Evolutionary conservation across 768 basidiomycete genomes (phyloP).

Genomic region (Filobasidium floriforme): DNA sequence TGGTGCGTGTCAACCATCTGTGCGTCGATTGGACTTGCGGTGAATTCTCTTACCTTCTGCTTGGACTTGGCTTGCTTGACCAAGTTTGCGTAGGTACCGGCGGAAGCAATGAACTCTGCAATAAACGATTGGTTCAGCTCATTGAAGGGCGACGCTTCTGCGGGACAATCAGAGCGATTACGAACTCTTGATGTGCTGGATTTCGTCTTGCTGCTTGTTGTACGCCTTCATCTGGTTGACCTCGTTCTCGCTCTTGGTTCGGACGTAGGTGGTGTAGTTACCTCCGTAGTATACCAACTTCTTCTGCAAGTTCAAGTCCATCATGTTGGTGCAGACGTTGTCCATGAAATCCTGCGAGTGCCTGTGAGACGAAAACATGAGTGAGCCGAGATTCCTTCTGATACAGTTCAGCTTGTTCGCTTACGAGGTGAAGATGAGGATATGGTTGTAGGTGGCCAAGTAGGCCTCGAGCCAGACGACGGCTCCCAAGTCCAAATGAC

Average conservation of each 20-base stretch:
- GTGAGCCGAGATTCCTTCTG: neutral
- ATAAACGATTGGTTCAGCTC: neutral
- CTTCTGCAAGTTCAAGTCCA: constrained; percentile 88
- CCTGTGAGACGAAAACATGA: constrained; percentile 49
- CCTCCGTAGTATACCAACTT: constrained; percentile 87
- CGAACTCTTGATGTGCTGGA: constrained; percentile 92
- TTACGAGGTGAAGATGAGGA: constrained; percentile 58
- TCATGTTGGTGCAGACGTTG: constrained; percentile 89
- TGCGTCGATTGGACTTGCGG: too few species aligned
- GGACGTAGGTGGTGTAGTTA: constrained; percentile 95
- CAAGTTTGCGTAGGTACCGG: constrained; percentile 97
- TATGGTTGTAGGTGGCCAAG: constrained; percentile 95
- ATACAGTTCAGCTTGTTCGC: constrained; percentile 13
- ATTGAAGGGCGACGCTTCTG: neutral
- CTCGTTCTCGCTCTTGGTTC: constrained; percentile 94
- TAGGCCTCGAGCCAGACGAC: constrained; percentile 99
- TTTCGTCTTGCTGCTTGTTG: constrained; percentile 96
- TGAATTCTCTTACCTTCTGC: constrained; percentile 57
- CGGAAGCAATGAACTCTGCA: constrained; percentile 90
- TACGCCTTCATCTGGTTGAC: constrained; percentile 99
- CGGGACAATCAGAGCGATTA: constrained; percentile 2
- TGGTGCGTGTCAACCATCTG: too few species aligned
- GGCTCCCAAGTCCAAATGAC: constrained; percentile 87
- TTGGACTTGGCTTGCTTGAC: constrained; percentile 99
- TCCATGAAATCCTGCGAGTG: constrained; percentile 99